These are phyloP conservation scores for Mycena floridula DNA, from an alignment of 768 basidiomycete species.

Conservation along the genomic window DNA sequence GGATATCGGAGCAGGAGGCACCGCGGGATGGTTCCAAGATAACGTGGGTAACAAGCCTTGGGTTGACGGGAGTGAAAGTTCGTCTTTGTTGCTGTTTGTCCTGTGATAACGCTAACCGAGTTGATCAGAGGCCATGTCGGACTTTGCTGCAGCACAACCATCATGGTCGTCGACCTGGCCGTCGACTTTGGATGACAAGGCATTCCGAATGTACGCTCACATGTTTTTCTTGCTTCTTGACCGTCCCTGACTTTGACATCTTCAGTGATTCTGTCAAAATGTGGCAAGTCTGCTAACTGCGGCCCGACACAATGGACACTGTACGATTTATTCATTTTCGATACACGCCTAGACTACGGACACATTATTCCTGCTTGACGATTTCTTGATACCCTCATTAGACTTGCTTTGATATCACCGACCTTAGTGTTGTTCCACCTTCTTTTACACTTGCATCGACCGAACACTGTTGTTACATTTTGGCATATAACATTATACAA, in stretches of 20 bases:
- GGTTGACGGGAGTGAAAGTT: constrained; percentile 47
- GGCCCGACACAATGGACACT: neutral
- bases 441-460: too few species aligned
- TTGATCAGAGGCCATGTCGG: constrained; percentile 37
- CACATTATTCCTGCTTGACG: too few species aligned
- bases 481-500: too few species aligned
- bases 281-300: constrained; percentile 33
- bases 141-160: constrained; percentile 35
- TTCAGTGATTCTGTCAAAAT: constrained; percentile 42
- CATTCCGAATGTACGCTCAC: constrained; percentile 62
- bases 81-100: constrained; percentile 2
- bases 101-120: constrained; percentile 25
- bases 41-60: constrained; percentile 68
- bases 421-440: too few species aligned
- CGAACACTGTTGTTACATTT: too few species aligned
- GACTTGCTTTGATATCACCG: too few species aligned
- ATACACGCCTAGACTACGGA: too few species aligned
- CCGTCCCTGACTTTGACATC: neutral
- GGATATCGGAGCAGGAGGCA: constrained; percentile 73
- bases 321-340: too few species aligned
- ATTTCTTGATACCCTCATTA: too few species aligned
- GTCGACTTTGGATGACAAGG: constrained; percentile 42
- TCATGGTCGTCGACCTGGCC: constrained; percentile 76
- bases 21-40: constrained; percentile 88
- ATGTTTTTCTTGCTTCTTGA: constrained; percentile 1